Evolutionary conservation across 805 yeast species (phyloP), one percentile per base, ranked within the genome.

Genomic region (Lachancea thermotolerans): DNA sequence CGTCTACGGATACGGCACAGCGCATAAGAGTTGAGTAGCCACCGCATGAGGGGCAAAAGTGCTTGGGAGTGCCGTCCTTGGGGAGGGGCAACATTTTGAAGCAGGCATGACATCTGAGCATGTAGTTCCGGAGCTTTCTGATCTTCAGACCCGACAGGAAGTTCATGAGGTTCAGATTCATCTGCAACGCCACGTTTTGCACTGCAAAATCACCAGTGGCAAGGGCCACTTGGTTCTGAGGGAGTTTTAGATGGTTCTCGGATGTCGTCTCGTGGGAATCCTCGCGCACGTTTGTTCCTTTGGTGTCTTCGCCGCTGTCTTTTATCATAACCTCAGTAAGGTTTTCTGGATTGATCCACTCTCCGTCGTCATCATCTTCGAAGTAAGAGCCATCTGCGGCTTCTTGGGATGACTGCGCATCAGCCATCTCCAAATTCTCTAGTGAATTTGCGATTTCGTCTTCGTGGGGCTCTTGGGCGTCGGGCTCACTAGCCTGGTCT

Each of bases 51-150:
- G 96, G 85, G 65, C 99, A 93, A 70, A 93, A 93, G 65, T 89
- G 96, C 56, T 78, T 78, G 38, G 90, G 79, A 35, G 73, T 75
- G 2, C 90, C 90, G 51, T 78, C 75, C 56, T 81, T 84, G 25
- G 91, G 86, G 45, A 87, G 73, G 7, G 95, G 90, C 11, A 82
- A 69, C 62, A 93, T 71, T 47, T 77, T 72, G 77, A 93, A 93
- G 69, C 99, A 93, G 0, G 97, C 99, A 65, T 93, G 96, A 65
- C 99, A 93, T 66, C 99, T 75, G 59, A 86, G 75, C 97, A 91
- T 91, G 64, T 87, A 90, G 69, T 84, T 87, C 62, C 95, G 77
- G 30, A 93, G 84, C 62, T 86, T 78, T 53, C 79, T 83, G 66
- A 93, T 90, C 56, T 82, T 88, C 51, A 81, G 70, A 16, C 99